These are phyloP conservation scores for Coelastrella sp. DNA, from an alignment of 139 green algal species.

Conservation along the genomic window DNA sequence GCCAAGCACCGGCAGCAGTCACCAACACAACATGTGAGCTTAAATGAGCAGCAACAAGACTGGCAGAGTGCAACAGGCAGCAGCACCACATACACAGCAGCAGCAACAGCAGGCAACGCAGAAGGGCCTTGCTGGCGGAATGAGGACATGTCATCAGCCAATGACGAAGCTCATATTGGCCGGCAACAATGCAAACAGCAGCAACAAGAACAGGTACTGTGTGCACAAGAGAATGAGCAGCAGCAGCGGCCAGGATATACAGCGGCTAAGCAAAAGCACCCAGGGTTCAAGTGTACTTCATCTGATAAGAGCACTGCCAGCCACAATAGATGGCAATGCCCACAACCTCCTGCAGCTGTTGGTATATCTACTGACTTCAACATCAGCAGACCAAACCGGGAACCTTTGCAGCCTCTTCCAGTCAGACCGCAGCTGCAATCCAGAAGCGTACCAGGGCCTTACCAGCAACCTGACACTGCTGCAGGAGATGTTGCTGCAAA, in stretches of 20 bases:
- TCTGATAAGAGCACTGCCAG: not conserved
- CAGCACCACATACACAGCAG: not conserved
- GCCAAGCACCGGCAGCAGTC: not conserved
- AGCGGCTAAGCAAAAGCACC: not conserved
- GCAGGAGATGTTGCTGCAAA: too few relatives aligned
- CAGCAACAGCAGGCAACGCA: conserved; percentile 8
- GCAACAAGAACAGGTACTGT: not conserved
- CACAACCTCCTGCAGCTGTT: not conserved
- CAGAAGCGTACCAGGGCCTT: too few relatives aligned
- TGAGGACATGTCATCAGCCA: not conserved
- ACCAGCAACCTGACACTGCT: too few relatives aligned
- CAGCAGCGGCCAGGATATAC: too few relatives aligned
- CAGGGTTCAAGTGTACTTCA: not conserved
- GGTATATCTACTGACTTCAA: not conserved
- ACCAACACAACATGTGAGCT: not conserved
- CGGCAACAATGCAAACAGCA: not conserved
- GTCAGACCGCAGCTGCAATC: not conserved
- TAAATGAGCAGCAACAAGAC: not conserved
- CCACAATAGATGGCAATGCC: conserved; percentile 25
- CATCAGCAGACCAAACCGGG: not conserved
- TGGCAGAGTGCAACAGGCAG: not conserved
- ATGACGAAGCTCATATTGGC: too few relatives aligned
- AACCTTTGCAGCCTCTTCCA: not conserved
- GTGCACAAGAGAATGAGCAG: not conserved
- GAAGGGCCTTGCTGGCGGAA: not conserved